phyloP scores from a whole-genome alignment of 2,329 filamentous ascomycete genomes.

The Aureobasidium subglaciale region DNA sequence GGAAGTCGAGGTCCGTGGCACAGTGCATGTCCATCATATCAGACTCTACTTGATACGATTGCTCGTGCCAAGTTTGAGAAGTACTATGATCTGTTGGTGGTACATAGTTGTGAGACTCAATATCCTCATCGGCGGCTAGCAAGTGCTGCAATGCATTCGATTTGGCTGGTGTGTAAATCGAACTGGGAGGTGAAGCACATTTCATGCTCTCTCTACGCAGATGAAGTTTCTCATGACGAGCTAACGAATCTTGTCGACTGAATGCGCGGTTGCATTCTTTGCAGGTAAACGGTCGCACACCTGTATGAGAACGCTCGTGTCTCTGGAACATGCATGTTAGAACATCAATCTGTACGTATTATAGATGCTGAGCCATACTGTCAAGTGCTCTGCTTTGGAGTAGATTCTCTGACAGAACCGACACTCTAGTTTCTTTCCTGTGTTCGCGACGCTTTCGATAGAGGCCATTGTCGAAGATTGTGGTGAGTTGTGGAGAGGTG shows the following conservation, averaged over 20 bases:
- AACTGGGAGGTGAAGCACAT: neutral
- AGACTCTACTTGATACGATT: neutral
- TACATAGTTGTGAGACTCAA: neutral
- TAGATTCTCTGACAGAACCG: constrained; percentile 36
- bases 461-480: constrained; percentile 1
- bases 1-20: constrained; percentile 32
- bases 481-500: constrained; percentile 1
- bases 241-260: constrained; percentile 39
- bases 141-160: neutral
- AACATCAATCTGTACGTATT: neutral
- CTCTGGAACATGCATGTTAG: constrained; percentile 26
- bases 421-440: constrained; percentile 27
- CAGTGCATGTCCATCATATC: constrained; percentile 20
- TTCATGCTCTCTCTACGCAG: constrained; percentile 14
- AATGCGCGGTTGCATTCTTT: constrained; percentile 36
- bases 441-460: neutral
- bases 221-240: constrained; percentile 39
- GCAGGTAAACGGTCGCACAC: constrained; percentile 36
- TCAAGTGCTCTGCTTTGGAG: constrained; percentile 24
- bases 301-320: constrained; percentile 39
- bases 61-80: neutral
- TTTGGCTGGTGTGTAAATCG: neutral
- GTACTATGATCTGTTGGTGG: neutral
- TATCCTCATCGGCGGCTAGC: constrained; percentile 2
- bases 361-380: neutral